Evolutionary conservation across 139 green algal species (phyloP), one percentile per base, ranked within the genome.

Genomic region (Gonium pectorale): DNA sequence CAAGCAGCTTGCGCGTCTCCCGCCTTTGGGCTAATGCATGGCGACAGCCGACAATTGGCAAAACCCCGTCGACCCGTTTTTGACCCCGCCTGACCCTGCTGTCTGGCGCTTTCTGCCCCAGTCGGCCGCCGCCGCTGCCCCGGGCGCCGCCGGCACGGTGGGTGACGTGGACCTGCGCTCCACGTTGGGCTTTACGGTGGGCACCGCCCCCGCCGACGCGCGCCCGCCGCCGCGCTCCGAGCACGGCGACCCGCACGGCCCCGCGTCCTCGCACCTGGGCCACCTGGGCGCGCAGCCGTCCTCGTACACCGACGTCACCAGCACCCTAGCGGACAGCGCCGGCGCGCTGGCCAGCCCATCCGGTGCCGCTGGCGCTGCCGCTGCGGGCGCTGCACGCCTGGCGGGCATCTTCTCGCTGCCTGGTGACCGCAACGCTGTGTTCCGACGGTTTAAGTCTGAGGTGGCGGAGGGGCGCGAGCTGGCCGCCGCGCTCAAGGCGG

Each of bases 121-220:
- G 29, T 17, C 51, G 6, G 22, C 78, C 24, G 46, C 54, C 24
- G 19, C 1, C 5, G 33, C 31, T 0, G 24, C 24, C 33, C 24
- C 38, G 38, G 79, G 33, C 44, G 17, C 22, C 33, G 6, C 71
- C 54, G 75, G 62, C 40, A 17, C 19, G 3, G 87, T 93, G 40
- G 90, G 90, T 22, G 90, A 91, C 5, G 83, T 90, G 37, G 87
- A 93, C 77, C 27, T n/a, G n/a, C 67, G 59, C 33, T 38, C 64
- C 56, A 38, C 59, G 8, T 43, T 22, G 33, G 89, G 89, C 9
- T 92, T 92, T 73, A 78, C 71, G 5, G 77, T 92, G 31, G 89
- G 89, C 35, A 81, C 43, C 15, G 89, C 86, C 29, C 86, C 86
- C 13, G 22, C 80, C 11, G 79, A 88, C n/a, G 86, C 86, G 5